Evolutionary conservation across 176 grass and related monocot species (phyloP), one percentile per base, ranked within the genome.

Genomic region (Avena insularis): DNA sequence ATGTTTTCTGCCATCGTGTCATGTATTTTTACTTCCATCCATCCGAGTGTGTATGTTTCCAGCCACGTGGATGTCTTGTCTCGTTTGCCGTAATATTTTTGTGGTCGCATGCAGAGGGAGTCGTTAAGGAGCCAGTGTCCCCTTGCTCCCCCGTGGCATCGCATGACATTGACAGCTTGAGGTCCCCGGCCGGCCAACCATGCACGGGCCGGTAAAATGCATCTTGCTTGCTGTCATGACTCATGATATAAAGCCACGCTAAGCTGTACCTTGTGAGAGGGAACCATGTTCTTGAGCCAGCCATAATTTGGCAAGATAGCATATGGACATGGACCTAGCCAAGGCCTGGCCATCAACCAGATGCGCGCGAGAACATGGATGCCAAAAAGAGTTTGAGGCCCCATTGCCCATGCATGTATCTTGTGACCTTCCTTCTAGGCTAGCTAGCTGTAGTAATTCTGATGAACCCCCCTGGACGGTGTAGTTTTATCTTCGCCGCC

Each of bases 271-370:
- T 54, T 7, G 8, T 25, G 29, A 36, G 50, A 67, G 83, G 74
- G 60, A 78, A 40, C 59, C 73, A 78, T 84, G 40, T 85, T 65
- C 75, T 55, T 70, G 17, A 27, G 75, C 59, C 17, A 27, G 75
- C 59, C 17, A 85, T 86, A 43, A 59, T 49, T 86, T 71, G 66
- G 77, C 77, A 40, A 55, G 11, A 74, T 31, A 45, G 33, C 53
- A 79, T n/a, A 79, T 25, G 62, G 62, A 69, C 21, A 79, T 25
- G 62, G 62, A 69, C 21, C 68, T 73, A n/a, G 17, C 66, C 55
- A 58, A 58, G 1, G 55, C 68, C 36, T 20, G 19, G 5, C 25
- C 38, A 47, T 85, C 23, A 60, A 54, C 9, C 47, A 66, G 60
- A 85, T 68, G 47, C 46, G 55, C 20, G 27, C 29, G 55, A 58